Evolutionary conservation across 805 yeast genomes (phyloP).

Genomic region (Candida krabiensis): DNA sequence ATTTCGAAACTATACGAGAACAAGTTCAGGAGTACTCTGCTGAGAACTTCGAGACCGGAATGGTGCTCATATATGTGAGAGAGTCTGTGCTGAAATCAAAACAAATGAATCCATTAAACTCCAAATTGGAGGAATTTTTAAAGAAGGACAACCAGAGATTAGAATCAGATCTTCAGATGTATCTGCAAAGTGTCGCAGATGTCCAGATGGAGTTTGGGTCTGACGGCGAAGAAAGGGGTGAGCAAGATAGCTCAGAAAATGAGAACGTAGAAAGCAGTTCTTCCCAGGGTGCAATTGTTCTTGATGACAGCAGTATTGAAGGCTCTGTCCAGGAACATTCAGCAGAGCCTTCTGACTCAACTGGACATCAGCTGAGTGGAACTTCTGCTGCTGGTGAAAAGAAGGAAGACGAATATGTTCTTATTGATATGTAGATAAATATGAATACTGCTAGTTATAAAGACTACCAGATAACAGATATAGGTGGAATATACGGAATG

Average conservation of each 20-base stretch:
- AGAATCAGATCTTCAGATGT: slow-evolving; percentile 15
- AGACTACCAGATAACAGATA: too few relatives aligned
- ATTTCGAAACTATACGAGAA: slow-evolving; percentile 28
- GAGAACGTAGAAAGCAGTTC: slow-evolving; percentile 9
- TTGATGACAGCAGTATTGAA: too few relatives aligned
- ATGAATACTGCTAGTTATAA: too few relatives aligned
- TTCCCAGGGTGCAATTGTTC: too few relatives aligned
- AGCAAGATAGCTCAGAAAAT: slow-evolving; percentile 4
- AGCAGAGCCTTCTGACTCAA: too few relatives aligned
- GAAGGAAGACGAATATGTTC: slow-evolving; percentile 14
- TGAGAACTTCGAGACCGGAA: slow-evolving; percentile 28
- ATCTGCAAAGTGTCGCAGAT: background rate
- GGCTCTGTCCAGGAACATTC: too few relatives aligned
- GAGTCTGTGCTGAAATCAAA: slow-evolving; percentile 23
- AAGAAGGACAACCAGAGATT: slow-evolving; percentile 30
- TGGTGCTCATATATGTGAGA: slow-evolving; percentile 36
- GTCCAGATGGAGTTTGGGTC: slow-evolving; percentile 2
- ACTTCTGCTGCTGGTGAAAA: background rate
- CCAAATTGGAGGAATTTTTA: slow-evolving; percentile 30
- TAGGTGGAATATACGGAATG: too few relatives aligned
- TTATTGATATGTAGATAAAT: slow-evolving; percentile 14
- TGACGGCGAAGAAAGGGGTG: slow-evolving; percentile 13
- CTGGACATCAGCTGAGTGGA: too few relatives aligned
- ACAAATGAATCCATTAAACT: slow-evolving; percentile 18
- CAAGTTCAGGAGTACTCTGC: slow-evolving; percentile 22